Evolutionary conservation across 2,329 filamentous ascomycete species (phyloP).

Genomic region (Parastagonospora nodorum): DNA sequence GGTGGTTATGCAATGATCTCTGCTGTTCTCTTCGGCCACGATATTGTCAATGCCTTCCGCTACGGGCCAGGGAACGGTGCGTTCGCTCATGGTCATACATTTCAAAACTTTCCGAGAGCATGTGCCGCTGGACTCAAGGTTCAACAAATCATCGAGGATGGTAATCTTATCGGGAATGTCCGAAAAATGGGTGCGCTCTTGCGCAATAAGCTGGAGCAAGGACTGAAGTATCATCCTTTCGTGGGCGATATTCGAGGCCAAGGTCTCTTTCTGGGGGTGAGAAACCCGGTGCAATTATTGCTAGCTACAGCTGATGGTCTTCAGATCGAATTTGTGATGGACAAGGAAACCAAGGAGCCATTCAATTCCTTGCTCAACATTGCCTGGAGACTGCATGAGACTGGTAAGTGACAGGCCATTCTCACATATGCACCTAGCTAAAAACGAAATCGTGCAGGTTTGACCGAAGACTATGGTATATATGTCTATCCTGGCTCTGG

Average conservation of each 20-base stretch:
- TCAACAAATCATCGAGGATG: slow-evolving; percentile 62
- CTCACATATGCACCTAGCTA: background rate
- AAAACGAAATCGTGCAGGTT: slow-evolving; percentile 34
- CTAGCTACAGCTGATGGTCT: slow-evolving; percentile 7
- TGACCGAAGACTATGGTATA: slow-evolving; percentile 55
- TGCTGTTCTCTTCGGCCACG: slow-evolving; percentile 60
- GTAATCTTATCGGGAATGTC: slow-evolving; percentile 65
- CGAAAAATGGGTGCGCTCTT: slow-evolving; percentile 58
- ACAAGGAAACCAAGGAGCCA: slow-evolving; percentile 60
- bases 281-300: slow-evolving; percentile 14
- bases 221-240: slow-evolving; percentile 52
- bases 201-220: slow-evolving; percentile 49
- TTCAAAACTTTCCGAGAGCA: slow-evolving; percentile 64
- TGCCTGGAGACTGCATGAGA: slow-evolving; percentile 57
- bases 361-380: slow-evolving; percentile 55
- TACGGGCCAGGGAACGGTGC: slow-evolving; percentile 47
- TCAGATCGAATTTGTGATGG: slow-evolving; percentile 63
- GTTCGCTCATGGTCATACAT: slow-evolving; percentile 67
- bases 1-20: slow-evolving; percentile 68
- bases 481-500: slow-evolving; percentile 68
- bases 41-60: slow-evolving; percentile 57
- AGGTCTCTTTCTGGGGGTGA: slow-evolving; percentile 63
- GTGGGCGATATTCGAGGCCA: slow-evolving; percentile 67
- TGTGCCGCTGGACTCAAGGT: slow-evolving; percentile 68
- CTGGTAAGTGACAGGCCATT: slow-evolving; percentile 43